Base-by-base conservation (phyloP, 768 basidiomycete species). In the Candolleomyces aberdarensis region DNA sequence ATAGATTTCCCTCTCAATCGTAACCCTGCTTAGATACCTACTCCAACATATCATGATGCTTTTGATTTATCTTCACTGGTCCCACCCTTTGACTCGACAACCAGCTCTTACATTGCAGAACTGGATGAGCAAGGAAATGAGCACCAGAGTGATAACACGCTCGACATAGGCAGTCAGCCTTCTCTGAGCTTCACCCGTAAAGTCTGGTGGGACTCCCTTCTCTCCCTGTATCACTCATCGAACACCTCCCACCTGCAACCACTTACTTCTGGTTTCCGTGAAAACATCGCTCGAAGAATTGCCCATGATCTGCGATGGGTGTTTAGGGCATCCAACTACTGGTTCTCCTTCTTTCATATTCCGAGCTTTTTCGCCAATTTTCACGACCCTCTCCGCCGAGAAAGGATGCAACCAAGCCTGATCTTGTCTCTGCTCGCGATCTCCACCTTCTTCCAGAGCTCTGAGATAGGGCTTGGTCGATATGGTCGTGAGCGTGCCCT, bases 151-250 rank as follows among this genome's bases (percentile, higher is more conserved):
- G 57, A 67, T 19, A 63, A 66, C 8, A 59, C 51, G 46, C 55
- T 60, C n/a, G 70, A 71, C 44, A 82, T 86, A n/a, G 69, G 67
- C 6, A 68, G 75, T 50, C 83, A 85, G 62, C 90, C 90, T 7
- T 87, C 88, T 9, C 73, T 89, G 41, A 78, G 81, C 52, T 90
- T 89, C 70, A 76, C 79, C 17, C 87, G 88, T 54, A 85, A 88
- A 74, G 85, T 84, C 22, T 91, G 91, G 91, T 92, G 88, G 86
- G 91, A 91, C 67, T 84, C 82, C 4, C 77, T 92, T 17, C 72
- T 90, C 40, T 74, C 76, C 44, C 67, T 87, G 31, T 91, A 91
- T 69, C 59, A 72, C 32, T 77, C 77, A 17, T 71, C 75, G 8
- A 64, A 68, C 60, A 66, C 72, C n/a, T 64, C 64, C 29, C 72